These are phyloP conservation scores for Citrus reticulata DNA, from an alignment of 345 rosid species.

Conservation along the genomic window DNA sequence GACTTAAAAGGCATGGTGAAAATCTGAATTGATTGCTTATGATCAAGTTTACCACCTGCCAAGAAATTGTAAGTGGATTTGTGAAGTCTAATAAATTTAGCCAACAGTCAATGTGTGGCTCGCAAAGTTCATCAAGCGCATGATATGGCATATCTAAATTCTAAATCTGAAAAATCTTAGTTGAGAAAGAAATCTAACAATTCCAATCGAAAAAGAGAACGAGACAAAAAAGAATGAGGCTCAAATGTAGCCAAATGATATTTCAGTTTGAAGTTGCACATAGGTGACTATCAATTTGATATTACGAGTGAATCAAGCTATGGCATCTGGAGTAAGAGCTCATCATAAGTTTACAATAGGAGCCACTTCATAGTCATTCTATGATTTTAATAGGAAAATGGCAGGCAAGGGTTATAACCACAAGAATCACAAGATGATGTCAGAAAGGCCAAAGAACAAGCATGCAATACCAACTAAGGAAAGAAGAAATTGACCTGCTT, in stretches of 20 bases:
- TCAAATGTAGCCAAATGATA: not conserved
- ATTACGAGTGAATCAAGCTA: not conserved
- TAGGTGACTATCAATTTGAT: not conserved
- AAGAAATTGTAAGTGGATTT: not conserved
- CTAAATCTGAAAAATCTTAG: not conserved
- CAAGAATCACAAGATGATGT: not conserved
- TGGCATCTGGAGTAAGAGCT: not conserved
- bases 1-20: not conserved
- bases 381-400: not conserved
- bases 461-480: slow-evolving; percentile 26
- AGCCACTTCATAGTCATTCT: not conserved
- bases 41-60: not conserved
- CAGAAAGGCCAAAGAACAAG: not conserved
- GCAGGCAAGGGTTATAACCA: not conserved
- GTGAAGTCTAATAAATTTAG: not conserved
- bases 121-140: not conserved
- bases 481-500: slow-evolving; percentile 72
- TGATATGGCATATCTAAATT: not conserved
- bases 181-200: not conserved
- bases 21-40: not conserved
- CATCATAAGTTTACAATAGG: not conserved
- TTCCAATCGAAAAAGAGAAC: not conserved
- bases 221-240: not conserved
- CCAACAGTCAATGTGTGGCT: not conserved
- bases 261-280: not conserved